Percentiles rank a stretch among this genome's conserved stretches.
phyloP scores from a whole-genome alignment of 2,329 filamentous ascomycete genomes.

The Pyricularia grisea region DNA sequence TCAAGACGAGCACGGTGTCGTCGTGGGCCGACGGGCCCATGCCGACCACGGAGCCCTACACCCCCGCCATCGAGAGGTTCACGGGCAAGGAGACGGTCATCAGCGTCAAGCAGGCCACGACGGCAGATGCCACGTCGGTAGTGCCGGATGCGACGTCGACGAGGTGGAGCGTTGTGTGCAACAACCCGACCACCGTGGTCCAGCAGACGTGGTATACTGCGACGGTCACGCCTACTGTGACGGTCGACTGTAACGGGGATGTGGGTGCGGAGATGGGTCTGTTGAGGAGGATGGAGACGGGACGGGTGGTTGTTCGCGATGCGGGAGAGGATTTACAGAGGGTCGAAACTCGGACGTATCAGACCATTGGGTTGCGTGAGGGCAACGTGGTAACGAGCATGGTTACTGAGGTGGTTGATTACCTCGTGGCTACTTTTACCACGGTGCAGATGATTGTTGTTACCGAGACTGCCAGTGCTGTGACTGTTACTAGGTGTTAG shows the following conservation, averaged over 20 bases:
- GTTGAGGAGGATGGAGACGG: neutral
- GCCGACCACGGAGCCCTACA: constrained; percentile 4
- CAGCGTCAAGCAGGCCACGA: constrained; percentile 1
- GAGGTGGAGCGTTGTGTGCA: neutral
- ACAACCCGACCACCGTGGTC: neutral
- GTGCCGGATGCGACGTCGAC: constrained; percentile 2
- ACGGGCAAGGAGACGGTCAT: neutral
- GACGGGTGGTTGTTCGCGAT: neutral
- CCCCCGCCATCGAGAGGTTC: constrained; percentile 2
- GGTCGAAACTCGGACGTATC: neutral
- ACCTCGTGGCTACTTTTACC: neutral
- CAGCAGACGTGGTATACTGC: neutral
- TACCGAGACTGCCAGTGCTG: neutral
- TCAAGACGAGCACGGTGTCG: neutral
- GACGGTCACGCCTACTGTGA: neutral
- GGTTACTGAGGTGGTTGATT: neutral
- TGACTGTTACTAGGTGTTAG: neutral
- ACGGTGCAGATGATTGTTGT: neutral
- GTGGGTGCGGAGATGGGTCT: neutral
- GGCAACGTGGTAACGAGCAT: constrained; percentile 3
- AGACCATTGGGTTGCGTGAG: neutral
- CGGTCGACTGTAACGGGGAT: neutral
- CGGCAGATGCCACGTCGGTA: neutral
- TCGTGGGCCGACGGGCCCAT: neutral
- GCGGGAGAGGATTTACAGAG: neutral